Evolutionary conservation across 176 grass and related monocot species (phyloP).

Genomic region (Thinopyrum elongatum): DNA sequence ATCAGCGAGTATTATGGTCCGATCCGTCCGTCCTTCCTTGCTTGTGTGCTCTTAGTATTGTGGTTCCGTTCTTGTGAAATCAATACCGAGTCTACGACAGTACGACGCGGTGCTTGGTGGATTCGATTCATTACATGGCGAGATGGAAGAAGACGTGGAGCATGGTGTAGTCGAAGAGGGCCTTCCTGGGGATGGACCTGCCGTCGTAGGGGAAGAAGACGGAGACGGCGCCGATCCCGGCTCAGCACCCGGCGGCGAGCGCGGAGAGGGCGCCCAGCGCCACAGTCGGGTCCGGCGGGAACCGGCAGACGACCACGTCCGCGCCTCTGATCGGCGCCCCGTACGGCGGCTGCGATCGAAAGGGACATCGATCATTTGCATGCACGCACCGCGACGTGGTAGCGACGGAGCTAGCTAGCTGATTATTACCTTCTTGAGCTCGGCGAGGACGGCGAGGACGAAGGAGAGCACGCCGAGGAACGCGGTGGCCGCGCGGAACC

Average conservation of each 20-base stretch:
- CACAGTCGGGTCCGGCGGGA: conserved; percentile 45
- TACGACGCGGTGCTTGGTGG: neutral
- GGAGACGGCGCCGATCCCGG: conserved; percentile 29
- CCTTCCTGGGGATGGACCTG: conserved; percentile 21
- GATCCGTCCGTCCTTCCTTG: neutral
- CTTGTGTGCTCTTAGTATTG: neutral
- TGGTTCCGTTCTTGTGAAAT: neutral
- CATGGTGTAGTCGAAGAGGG: conserved; percentile 35
- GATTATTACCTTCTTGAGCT: conserved; percentile 52
- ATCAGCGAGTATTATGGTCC: conserved; percentile 23
- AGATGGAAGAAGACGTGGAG: conserved; percentile 57
- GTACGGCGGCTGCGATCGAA: conserved; percentile 31
- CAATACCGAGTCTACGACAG: neutral
- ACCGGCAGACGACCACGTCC: conserved; percentile 50
- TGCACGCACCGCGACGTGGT: neutral
- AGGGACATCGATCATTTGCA: neutral
- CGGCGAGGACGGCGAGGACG: conserved; percentile 38
- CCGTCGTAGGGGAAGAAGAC: conserved; percentile 58
- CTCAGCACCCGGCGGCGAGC: conserved; percentile 11
- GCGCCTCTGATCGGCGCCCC: conserved; percentile 45
- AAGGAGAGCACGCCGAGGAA: conserved; percentile 56
- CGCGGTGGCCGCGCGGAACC: conserved; percentile 12
- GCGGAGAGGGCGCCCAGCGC: conserved; percentile 33
- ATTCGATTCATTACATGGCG: conserved; percentile 38
- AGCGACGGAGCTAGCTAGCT: neutral